These are phyloP conservation scores for Holtermannia corniformis DNA, from an alignment of 768 basidiomycete species.

Conservation along the genomic window DNA sequence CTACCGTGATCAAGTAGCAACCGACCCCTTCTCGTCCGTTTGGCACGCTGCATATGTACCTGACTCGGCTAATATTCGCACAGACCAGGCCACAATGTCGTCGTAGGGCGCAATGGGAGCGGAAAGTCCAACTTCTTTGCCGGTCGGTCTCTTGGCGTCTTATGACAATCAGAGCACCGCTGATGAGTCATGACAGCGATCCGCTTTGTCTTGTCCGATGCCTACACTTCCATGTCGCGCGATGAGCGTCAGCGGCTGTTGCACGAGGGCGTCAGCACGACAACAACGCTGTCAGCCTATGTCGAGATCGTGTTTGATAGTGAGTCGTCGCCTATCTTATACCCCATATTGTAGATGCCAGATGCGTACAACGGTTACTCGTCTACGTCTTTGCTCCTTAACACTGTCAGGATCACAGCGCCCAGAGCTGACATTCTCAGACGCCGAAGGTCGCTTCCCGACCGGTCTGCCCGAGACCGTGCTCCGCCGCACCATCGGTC, in stretches of 20 bases:
- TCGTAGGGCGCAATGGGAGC: slow-evolving; percentile 93
- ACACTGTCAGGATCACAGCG: no score
- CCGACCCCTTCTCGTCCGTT: slow-evolving; percentile 71
- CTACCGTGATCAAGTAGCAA: slow-evolving; percentile 51
- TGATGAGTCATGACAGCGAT: slow-evolving; percentile 61
- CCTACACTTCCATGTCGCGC: slow-evolving; percentile 87
- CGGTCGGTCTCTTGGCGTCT: slow-evolving; percentile 47
- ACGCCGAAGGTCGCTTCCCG: slow-evolving; percentile 85
- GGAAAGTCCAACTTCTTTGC: slow-evolving; percentile 99
- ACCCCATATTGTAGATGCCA: not conserved
- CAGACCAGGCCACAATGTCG: slow-evolving; percentile 78
- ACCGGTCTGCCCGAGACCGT: slow-evolving; percentile 80
- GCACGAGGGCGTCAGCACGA: slow-evolving; percentile 81
- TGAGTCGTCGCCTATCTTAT: slow-evolving; percentile 9
- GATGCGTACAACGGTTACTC: no score
- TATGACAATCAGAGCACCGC: not conserved
- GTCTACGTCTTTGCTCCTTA: no score
- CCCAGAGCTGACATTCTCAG: slow-evolving; percentile 6
- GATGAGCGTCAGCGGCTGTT: slow-evolving; percentile 89
- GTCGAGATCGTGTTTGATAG: slow-evolving; percentile 96
- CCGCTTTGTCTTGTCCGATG: slow-evolving; percentile 94
- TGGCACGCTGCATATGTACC: not conserved
- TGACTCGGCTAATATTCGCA: not conserved
- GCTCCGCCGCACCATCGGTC: slow-evolving; percentile 83
- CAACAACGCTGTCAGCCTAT: slow-evolving; percentile 83